Conservation (phyloP, 345 rosid genomes). For the Citropsis articulata region DNA sequence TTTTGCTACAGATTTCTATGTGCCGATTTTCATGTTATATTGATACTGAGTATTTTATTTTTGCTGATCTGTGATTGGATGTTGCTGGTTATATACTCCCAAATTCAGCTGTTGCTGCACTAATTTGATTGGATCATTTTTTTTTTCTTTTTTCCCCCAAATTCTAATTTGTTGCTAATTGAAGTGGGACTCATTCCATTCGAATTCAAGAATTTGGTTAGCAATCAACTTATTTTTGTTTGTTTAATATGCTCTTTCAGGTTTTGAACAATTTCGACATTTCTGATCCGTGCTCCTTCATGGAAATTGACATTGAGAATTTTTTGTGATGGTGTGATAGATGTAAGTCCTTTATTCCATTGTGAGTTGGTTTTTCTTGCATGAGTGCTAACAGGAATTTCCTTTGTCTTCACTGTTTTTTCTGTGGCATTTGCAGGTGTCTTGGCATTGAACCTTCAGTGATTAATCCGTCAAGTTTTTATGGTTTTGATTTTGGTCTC, state of each 20-base stretch:
- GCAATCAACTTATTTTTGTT: not conserved
- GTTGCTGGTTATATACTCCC: not conserved
- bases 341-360: not conserved
- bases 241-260: constrained; percentile 28
- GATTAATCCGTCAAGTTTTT: not conserved
- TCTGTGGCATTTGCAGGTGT: not conserved
- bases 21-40: not conserved
- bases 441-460: not conserved
- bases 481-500: not conserved
- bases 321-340: constrained; percentile 15
- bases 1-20: not conserved
- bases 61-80: not conserved
- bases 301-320: constrained; percentile 62
- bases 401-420: not conserved
- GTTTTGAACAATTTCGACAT: constrained; percentile 77
- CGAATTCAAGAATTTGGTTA: not conserved
- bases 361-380: too few relatives aligned
- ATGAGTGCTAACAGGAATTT: not conserved
- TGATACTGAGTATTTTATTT: not conserved
- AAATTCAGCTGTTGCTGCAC: not conserved
- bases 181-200: not conserved
- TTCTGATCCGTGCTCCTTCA: constrained; percentile 73
- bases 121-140: not conserved
- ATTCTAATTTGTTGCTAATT: not conserved
- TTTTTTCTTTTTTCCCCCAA: too few relatives aligned